Percentiles rank a stretch among this genome's conserved stretches.
Evolutionary conservation across 805 yeast genomes (phyloP).

Genomic region (Starmerella bacillaris): DNA sequence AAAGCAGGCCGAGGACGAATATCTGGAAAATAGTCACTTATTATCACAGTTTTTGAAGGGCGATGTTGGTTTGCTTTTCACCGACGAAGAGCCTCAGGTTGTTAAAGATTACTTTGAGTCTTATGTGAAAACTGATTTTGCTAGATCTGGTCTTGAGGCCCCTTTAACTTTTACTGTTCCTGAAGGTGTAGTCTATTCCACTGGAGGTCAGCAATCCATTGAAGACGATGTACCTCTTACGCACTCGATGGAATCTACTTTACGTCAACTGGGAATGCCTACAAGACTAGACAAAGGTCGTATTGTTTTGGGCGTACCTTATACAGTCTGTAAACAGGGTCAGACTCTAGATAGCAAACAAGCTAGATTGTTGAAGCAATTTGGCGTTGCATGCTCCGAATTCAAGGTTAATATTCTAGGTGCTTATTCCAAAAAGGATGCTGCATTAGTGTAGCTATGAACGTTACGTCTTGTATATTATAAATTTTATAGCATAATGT

Average conservation of each 20-base stretch:
- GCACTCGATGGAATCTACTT: slow-evolving; percentile 83
- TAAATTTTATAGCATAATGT: too few relatives aligned
- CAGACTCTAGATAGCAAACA: slow-evolving; percentile 73
- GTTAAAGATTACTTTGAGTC: slow-evolving; percentile 75
- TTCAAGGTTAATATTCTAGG: slow-evolving; percentile 70
- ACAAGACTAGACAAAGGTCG: slow-evolving; percentile 82
- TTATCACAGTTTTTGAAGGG: slow-evolving; percentile 51
- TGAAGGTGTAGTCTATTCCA: slow-evolving; percentile 76
- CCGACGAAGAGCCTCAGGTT: slow-evolving; percentile 75
- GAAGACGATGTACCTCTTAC: slow-evolving; percentile 96
- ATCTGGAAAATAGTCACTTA: slow-evolving; percentile 62
- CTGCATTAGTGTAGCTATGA: too few relatives aligned
- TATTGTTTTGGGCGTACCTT: slow-evolving; percentile 56
- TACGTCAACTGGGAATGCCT: slow-evolving; percentile 81
- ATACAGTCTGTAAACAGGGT: slow-evolving; percentile 62
- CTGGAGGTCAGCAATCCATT: slow-evolving; percentile 78
- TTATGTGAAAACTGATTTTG: slow-evolving; percentile 62
- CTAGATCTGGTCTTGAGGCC: slow-evolving; percentile 72
- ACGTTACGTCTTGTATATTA: too few relatives aligned
- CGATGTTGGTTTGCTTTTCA: slow-evolving; percentile 72
- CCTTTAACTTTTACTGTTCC: slow-evolving; percentile 77
- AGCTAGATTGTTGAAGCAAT: slow-evolving; percentile 79
- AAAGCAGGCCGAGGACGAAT: slow-evolving; percentile 71
- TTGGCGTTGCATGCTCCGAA: slow-evolving; percentile 86
- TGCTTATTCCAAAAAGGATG: slow-evolving; percentile 40